Percentiles rank a stretch among this genome's conserved stretches.
These are phyloP conservation scores for Fusarium sp. DNA, from an alignment of 2,329 filamentous ascomycete genomes.

Conservation along the genomic window DNA sequence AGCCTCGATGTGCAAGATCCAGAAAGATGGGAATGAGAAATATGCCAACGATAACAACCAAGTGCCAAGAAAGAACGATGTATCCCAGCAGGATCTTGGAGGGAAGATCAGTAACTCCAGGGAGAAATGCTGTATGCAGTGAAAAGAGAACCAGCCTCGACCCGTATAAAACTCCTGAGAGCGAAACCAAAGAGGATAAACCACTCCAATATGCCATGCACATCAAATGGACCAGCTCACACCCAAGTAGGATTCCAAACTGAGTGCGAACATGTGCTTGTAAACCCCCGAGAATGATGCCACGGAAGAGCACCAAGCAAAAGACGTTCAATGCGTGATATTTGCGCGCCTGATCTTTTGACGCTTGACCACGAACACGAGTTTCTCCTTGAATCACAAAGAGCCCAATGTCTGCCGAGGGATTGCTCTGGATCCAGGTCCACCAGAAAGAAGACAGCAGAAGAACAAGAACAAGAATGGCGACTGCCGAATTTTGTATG, in stretches of 20 bases:
- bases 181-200: neutral
- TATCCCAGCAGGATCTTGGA: conserved; percentile 11
- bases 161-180: neutral
- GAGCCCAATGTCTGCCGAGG: neutral
- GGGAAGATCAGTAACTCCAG: neutral
- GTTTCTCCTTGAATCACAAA: neutral
- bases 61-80: conserved; percentile 14
- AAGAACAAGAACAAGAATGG: conserved; percentile 32
- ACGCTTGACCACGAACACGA: fast-evolving
- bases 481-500: conserved; percentile 48
- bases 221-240: conserved; percentile 18
- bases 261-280: conserved; percentile 15
- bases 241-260: conserved; percentile 15
- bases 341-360: neutral
- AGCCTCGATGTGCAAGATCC: neutral
- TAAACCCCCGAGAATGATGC: conserved; percentile 23
- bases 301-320: conserved; percentile 24
- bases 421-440: conserved; percentile 23
- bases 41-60: neutral
- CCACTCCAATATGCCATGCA: neutral
- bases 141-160: conserved; percentile 8
- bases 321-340: conserved; percentile 19
- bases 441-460: conserved; percentile 43
- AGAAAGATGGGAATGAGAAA: conserved; percentile 7
- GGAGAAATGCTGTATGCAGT: conserved; percentile 15